A percentile compares a stretch with the other conserved stretches of the same genome.
Evolutionary conservation across 306 rosid genomes (phyloP).

Genomic region (Cicer yamashitae): DNA sequence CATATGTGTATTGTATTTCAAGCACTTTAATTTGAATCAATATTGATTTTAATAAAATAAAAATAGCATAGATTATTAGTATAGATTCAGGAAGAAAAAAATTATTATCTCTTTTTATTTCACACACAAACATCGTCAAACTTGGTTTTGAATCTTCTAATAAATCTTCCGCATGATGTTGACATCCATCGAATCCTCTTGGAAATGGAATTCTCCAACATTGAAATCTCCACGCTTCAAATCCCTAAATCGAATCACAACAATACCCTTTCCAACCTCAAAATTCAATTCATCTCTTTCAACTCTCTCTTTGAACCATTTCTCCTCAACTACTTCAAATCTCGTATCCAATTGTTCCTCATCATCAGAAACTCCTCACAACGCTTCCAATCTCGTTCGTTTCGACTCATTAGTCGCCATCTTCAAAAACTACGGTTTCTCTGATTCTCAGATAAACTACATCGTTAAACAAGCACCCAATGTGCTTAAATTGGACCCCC

Average conservation of each 20-base stretch:
- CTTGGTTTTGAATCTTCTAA: no score
- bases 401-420: conserved; percentile 23
- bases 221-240: neutral
- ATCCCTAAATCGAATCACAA: neutral
- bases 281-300: neutral
- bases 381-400: conserved; percentile 38
- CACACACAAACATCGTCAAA: no score
- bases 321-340: conserved; percentile 41
- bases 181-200: no score
- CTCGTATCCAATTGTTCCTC: conserved; percentile 45
- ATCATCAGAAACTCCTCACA: conserved; percentile 36
- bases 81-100: no score
- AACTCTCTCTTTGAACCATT: neutral
- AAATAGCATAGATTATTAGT: no score
- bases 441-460: neutral
- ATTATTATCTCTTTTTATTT: no score
- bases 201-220: neutral
- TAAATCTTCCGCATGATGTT: no score
- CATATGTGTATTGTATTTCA: no score
- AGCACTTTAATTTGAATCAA: no score
- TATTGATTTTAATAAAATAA: no score
- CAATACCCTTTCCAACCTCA: neutral
- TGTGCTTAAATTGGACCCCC: neutral
- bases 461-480: neutral
- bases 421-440: conserved; percentile 1